Conservation (phyloP, 2,329 filamentous ascomycete species). For the Amphichorda felina region DNA sequence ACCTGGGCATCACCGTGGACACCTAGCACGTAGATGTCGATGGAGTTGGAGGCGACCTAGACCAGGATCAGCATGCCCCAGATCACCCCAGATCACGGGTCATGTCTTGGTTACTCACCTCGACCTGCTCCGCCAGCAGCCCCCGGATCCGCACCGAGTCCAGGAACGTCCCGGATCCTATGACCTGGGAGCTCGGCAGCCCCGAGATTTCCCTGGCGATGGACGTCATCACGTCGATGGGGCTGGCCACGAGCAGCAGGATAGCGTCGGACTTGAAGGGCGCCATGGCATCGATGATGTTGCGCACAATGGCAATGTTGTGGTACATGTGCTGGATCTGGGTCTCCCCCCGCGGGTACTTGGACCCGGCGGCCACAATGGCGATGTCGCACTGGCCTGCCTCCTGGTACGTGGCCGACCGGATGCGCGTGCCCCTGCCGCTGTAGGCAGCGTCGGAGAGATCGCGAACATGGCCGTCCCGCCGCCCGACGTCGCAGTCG, state of each 20-base stretch:
- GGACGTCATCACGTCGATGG: constrained; percentile 40
- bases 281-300: constrained; percentile 32
- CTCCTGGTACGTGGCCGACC: constrained; percentile 30
- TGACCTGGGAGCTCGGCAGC: constrained; percentile 33
- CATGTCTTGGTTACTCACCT: constrained; percentile 1
- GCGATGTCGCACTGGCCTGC: constrained; percentile 41
- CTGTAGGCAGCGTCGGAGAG: constrained; percentile 36
- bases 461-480: constrained; percentile 38
- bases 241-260: constrained; percentile 39
- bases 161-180: constrained; percentile 40
- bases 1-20: constrained; percentile 11
- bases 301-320: constrained; percentile 33
- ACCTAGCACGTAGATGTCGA: constrained; percentile 11
- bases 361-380: constrained; percentile 42
- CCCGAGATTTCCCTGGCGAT: constrained; percentile 33
- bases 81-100: too few relatives aligned
- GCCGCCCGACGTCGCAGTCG: constrained; percentile 31
- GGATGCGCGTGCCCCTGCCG: constrained; percentile 26
- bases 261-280: constrained; percentile 34
- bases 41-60: constrained; percentile 5
- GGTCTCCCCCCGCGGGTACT: constrained; percentile 21
- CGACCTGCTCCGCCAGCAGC: constrained; percentile 19
- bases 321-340: constrained; percentile 16
- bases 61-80: constrained; percentile 2
- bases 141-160: constrained; percentile 37